A percentile compares a stretch with the other conserved stretches of the same genome.
Conservation (phyloP, 2,329 filamentous ascomycete genomes). For the Clathrospora elynae region DNA sequence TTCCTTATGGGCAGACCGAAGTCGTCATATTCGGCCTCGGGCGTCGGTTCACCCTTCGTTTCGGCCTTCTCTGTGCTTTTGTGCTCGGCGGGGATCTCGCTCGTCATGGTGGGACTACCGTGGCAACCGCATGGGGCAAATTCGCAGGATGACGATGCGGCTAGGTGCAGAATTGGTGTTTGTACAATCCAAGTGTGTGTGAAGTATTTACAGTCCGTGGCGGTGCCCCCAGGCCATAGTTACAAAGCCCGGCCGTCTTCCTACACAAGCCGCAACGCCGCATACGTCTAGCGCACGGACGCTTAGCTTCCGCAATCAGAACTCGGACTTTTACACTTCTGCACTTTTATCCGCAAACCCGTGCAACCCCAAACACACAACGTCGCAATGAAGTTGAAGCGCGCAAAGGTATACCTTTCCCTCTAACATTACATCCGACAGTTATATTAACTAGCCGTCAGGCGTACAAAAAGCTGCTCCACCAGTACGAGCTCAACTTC, state of each 20-base stretch:
- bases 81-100: conserved; percentile 38
- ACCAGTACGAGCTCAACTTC: conserved; percentile 84
- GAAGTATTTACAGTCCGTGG: conserved; percentile 15
- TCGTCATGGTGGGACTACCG: conserved; percentile 32
- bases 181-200: conserved; percentile 2
- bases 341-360: conserved; percentile 18
- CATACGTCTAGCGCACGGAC: conserved; percentile 13
- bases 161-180: not conserved
- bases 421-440: no score
- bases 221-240: conserved; percentile 16
- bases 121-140: conserved; percentile 16
- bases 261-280: conserved; percentile 18
- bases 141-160: conserved; percentile 3
- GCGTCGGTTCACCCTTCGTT: conserved; percentile 14
- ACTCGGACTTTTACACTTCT: conserved; percentile 17
- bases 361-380: conserved; percentile 7
- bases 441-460: conserved; percentile 57
- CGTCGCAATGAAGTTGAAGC: conserved; percentile 41
- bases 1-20: conserved; percentile 71
- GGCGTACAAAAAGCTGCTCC: conserved; percentile 89
- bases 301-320: conserved; percentile 12
- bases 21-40: conserved; percentile 64
- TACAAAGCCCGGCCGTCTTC: conserved; percentile 23
- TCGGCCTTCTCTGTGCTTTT: conserved; percentile 22
- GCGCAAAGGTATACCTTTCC: conserved; percentile 31